A percentile compares a stretch with the other conserved stretches of the same genome.
These are phyloP conservation scores for Saccharomycopsis javanensis DNA, from an alignment of 805 yeast species.

Conservation along the genomic window DNA sequence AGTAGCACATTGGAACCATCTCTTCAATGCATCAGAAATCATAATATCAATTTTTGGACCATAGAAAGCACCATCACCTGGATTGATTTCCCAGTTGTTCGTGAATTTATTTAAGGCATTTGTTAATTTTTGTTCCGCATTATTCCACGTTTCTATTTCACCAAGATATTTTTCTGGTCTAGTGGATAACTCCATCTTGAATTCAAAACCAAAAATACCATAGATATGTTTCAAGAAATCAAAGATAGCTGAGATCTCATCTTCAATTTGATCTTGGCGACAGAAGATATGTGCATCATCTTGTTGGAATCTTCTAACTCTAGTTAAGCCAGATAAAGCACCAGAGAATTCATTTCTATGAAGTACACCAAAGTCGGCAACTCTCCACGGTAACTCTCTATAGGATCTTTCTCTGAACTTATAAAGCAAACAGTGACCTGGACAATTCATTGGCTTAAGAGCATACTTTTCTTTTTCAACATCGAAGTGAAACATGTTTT, in stretches of 20 bases:
- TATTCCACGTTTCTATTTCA: slow-evolving; percentile 87
- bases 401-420: slow-evolving; percentile 90
- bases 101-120: slow-evolving; percentile 77
- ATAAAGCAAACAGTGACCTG: slow-evolving; percentile 89
- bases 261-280: slow-evolving; percentile 79
- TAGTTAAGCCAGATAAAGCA: slow-evolving; percentile 87
- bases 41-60: slow-evolving; percentile 95
- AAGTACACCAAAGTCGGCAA: slow-evolving; percentile 94
- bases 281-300: slow-evolving; percentile 99
- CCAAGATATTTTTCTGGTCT: slow-evolving; percentile 97
- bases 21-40: slow-evolving; percentile 86
- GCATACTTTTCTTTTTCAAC: slow-evolving; percentile 95
- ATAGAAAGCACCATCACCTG: slow-evolving; percentile 96
- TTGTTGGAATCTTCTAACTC: slow-evolving; percentile 98
- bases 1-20: slow-evolving; percentile 99
- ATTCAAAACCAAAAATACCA: slow-evolving; percentile 88
- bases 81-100: slow-evolving; percentile 87
- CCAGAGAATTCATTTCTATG: slow-evolving; percentile 97
- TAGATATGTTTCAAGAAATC: slow-evolving; percentile 79
- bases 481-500: slow-evolving; percentile 93
- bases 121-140: slow-evolving; percentile 79
- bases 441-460: slow-evolving; percentile 90
- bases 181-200: slow-evolving; percentile 94
- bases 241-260: slow-evolving; percentile 73
- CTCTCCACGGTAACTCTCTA: slow-evolving; percentile 97